Percentiles rank a stretch among this genome's conserved stretches.
phyloP scores from a whole-genome alignment of 1,284 basidiomycete genomes.

The Coniferiporia weirii region DNA sequence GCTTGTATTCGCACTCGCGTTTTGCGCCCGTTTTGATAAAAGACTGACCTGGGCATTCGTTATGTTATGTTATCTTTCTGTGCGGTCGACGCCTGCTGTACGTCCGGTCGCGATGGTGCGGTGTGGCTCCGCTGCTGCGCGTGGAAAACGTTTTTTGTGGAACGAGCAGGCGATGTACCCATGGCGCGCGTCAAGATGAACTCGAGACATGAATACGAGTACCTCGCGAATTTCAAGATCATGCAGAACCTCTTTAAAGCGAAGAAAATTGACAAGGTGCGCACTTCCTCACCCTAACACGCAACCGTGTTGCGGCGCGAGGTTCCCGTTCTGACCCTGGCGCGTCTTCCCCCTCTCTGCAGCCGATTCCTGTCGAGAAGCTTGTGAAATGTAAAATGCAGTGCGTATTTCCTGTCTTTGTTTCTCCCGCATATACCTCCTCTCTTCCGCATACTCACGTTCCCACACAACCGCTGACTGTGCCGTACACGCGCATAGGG shows the following conservation, averaged over 20 bases:
- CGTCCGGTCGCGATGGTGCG: background rate
- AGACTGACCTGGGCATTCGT: background rate
- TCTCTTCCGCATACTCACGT: background rate
- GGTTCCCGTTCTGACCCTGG: background rate
- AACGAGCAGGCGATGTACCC: conserved; percentile 66
- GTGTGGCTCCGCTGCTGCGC: background rate
- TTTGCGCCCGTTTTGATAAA: background rate
- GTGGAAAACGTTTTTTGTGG: background rate
- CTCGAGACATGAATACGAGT: conserved; percentile 95
- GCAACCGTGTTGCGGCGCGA: background rate
- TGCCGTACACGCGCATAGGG: conserved; percentile 40
- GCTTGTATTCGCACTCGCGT: conserved; percentile 22
- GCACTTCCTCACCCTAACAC: conserved; percentile 23
- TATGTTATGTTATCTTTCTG: background rate
- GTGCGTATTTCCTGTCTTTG: conserved; percentile 42
- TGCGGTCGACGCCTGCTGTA: background rate
- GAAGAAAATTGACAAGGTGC: conserved; percentile 90
- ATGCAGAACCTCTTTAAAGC: conserved; percentile 85
- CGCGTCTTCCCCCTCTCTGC: background rate
- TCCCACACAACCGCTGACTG: background rate
- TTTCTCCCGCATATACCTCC: conserved; percentile 6
- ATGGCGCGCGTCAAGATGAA: conserved; percentile 89
- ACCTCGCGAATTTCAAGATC: conserved; percentile 91
- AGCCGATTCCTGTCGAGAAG: conserved; percentile 93
- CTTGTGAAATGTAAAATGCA: conserved; percentile 99